A percentile compares a stretch with the other conserved stretches of the same genome.
phyloP scores from a whole-genome alignment of 2,329 filamentous ascomycete species.

The Botrytis aclada region DNA sequence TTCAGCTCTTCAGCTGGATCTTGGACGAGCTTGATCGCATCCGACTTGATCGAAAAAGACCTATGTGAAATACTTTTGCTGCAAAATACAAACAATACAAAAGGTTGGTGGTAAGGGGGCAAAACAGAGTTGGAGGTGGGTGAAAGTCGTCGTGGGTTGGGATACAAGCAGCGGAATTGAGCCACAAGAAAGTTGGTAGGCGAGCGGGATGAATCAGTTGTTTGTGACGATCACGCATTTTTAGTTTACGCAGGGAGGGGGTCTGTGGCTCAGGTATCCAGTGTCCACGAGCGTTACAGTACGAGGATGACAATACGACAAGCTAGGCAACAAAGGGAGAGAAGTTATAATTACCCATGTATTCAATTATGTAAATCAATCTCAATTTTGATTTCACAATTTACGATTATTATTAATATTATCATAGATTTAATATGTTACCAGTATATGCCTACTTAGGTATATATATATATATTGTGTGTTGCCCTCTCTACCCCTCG shows the following conservation, averaged over 20 bases:
- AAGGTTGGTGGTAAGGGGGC: neutral
- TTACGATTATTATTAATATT: neutral
- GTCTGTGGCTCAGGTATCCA: neutral
- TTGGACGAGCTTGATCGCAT: slow-evolving; percentile 18
- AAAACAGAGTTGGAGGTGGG: neutral
- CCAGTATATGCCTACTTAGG: neutral
- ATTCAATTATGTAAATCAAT: neutral
- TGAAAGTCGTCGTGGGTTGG: slow-evolving; percentile 8
- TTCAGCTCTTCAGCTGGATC: slow-evolving; percentile 19
- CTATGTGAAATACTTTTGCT: neutral
- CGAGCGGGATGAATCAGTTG: slow-evolving; percentile 13
- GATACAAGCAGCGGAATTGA: neutral
- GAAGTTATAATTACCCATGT: neutral
- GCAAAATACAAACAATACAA: slow-evolving; percentile 9
- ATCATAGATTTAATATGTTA: neutral
- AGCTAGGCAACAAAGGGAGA: neutral
- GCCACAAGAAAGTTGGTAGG: slow-evolving; percentile 8
- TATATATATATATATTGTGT: neutral
- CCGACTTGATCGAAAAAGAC: neutral
- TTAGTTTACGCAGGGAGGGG: neutral
- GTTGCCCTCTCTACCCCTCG: neutral
- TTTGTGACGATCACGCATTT: neutral
- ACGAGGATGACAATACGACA: neutral
- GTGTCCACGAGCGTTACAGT: neutral
- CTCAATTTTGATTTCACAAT: neutral